Conservation (phyloP, 352 stramenopile species). For the Globisporangium rhizosaccharum region DNA sequence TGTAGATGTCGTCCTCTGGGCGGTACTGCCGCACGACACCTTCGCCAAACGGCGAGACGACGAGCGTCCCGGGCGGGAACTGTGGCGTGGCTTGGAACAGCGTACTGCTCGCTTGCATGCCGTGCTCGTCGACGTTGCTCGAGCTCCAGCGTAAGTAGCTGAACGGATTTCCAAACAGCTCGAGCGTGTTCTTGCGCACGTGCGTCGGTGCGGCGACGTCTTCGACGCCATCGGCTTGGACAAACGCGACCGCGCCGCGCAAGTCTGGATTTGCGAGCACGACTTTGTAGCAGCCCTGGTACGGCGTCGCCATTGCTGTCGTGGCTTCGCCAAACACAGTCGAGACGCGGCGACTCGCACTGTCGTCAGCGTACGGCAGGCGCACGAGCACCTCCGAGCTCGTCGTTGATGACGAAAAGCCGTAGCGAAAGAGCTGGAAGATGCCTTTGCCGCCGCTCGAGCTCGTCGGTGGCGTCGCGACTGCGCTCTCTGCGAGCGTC, state of each 20-base stretch:
- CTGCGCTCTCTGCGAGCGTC: background rate
- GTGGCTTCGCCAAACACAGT: constrained; percentile 54
- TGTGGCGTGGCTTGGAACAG: constrained; percentile 9
- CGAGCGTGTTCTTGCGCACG: constrained; percentile 57
- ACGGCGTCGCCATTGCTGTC: constrained; percentile 45
- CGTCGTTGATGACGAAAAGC: constrained; percentile 23
- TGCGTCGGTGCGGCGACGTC: constrained; percentile 24
- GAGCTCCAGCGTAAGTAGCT: constrained; percentile 54
- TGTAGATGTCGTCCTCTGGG: constrained; percentile 45
- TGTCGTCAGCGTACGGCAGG: constrained; percentile 40
- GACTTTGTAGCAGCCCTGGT: constrained; percentile 40
- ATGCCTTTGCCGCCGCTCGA: constrained; percentile 38
- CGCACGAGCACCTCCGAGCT: background rate
- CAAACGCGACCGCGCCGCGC: constrained; percentile 34
- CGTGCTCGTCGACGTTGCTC: constrained; percentile 13
- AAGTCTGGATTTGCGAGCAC: constrained; percentile 45
- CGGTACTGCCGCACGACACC: constrained; percentile 47
- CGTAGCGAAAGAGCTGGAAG: constrained; percentile 67
- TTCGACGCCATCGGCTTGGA: constrained; percentile 34
- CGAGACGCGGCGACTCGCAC: constrained; percentile 31
- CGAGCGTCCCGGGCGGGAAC: constrained; percentile 43
- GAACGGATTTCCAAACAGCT: constrained; percentile 66
- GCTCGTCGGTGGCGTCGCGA: constrained; percentile 22
- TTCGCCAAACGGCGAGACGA: constrained; percentile 65
- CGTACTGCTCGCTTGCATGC: constrained; percentile 8